These are phyloP conservation scores for Besnoitia besnoiti DNA, from an alignment of 169 alveolate genomes.

Conservation along the genomic window DNA sequence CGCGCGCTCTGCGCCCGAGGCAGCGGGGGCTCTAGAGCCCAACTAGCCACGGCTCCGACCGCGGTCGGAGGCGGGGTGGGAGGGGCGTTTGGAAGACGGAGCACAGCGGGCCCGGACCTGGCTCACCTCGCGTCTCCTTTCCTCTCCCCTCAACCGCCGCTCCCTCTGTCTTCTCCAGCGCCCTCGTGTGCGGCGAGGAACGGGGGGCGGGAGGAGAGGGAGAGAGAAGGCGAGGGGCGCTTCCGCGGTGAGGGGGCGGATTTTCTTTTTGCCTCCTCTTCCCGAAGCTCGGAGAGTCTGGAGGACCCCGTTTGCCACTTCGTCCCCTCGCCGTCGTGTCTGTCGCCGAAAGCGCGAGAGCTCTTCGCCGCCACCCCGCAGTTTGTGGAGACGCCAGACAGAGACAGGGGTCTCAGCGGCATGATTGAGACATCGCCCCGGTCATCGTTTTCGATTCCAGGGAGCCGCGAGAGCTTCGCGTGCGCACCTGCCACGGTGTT, in stretches of 20 bases:
- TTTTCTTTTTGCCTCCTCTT: background rate
- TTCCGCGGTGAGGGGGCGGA: too few species aligned
- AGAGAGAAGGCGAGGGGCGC: background rate
- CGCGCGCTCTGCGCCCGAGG: background rate
- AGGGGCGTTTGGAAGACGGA: background rate
- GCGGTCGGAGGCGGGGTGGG: background rate
- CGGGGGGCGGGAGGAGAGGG: background rate
- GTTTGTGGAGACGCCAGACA: background rate
- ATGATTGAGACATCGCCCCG: background rate
- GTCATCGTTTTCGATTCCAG: background rate
- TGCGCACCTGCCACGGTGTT: background rate
- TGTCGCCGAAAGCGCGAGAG: background rate
- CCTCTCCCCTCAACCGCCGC: background rate
- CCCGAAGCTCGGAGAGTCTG: background rate
- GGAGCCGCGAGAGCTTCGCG: background rate
- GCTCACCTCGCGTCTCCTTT: background rate
- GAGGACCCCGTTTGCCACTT: background rate
- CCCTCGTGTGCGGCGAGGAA: background rate
- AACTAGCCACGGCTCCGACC: background rate
- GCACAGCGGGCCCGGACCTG: background rate
- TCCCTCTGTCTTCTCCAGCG: background rate
- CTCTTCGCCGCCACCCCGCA: background rate
- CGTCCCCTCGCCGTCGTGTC: background rate
- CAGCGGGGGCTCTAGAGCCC: conserved; percentile 38
- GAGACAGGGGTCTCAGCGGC: background rate